Base-by-base conservation (phyloP, 257 asterid genomes). In the Nicotiana knightiana region DNA sequence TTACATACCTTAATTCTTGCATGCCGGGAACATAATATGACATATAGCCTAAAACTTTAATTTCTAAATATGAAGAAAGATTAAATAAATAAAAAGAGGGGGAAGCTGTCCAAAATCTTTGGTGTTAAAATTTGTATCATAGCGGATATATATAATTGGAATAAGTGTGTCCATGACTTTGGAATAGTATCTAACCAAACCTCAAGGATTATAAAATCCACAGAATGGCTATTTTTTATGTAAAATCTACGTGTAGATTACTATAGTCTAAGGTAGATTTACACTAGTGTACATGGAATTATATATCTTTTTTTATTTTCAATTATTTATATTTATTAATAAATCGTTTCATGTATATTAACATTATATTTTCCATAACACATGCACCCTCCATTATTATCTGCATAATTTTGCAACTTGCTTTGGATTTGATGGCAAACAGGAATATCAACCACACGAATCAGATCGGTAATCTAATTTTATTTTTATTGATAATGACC, bases 131-230 rank as follows among this genome's bases (percentile, higher is more conserved):
- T 55, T 67, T 67, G 48, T 67, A 33, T 10, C 57, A 62, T 76
- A 53, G 57, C 11, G 66, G 18, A 76, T 76, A 76, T 21, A 26
- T 76, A 76, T 21, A 26, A 9, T 51, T 67, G 33, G 75, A 67
- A 67, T 65, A 28, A 43, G 18, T 17, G 46, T 65, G 75, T 39
- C 48, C 15, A 51, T 76, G 81, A 76, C 65, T 18, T 26, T 53
- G 81, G 53, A 76, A 76, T 54, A 55, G 81, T 76, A 28, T 57
- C 81, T 76, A 54, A 76, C 81, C 81, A 24, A 76, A 76, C 30
- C 67, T 55, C 53, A 55, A 55, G 61, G 21, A 67, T 28, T 55
- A 73, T 13, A 17, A 73, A 73, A 46, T 51, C 24, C 53, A 26
- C 33, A 73, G 7, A 15, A 28, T 30, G 48, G 10, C 21, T 17